These are phyloP conservation scores for Cyclotella distinguenda DNA, from an alignment of 108 stramenopile species.

Conservation along the genomic window DNA sequence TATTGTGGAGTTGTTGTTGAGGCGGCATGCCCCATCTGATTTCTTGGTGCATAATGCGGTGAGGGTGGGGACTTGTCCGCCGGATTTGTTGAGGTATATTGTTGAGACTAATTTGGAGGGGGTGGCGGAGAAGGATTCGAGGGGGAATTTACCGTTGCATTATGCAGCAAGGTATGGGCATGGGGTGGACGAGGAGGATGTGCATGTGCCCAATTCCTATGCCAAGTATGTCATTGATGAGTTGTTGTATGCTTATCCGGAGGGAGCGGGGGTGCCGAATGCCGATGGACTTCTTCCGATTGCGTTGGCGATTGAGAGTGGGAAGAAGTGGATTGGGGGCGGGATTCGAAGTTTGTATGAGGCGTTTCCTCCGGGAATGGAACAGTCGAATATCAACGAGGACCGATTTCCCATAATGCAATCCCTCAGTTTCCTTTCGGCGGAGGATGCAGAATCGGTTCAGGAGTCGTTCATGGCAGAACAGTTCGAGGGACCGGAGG, in stretches of 20 bases:
- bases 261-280: conserved; percentile 66
- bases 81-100: conserved; percentile 81
- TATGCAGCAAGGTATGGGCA: conserved; percentile 64
- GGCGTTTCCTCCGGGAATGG: conserved; percentile 71
- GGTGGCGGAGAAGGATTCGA: conserved; percentile 60
- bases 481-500: conserved; percentile 32
- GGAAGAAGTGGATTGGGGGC: conserved; percentile 89
- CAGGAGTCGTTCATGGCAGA: conserved; percentile 29
- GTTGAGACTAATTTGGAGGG: conserved; percentile 85
- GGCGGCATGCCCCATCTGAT: conserved; percentile 53
- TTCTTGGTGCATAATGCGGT: conserved; percentile 80
- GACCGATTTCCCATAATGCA: conserved; percentile 55
- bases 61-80: conserved; percentile 68
- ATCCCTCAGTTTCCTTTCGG: conserved; percentile 58
- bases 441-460: conserved; percentile 20
- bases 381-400: conserved; percentile 58
- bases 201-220: conserved; percentile 57
- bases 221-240: conserved; percentile 85
- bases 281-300: conserved; percentile 66
- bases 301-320: conserved; percentile 64
- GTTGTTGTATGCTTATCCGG: conserved; percentile 81
- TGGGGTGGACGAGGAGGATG: background rate
- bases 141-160: conserved; percentile 77
- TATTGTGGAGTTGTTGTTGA: conserved; percentile 68
- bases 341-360: conserved; percentile 78